Evolutionary conservation across 176 grass and related monocot genomes (phyloP), one percentile per base, ranked within the genome.

Genomic region (Aechmea fasciata): DNA sequence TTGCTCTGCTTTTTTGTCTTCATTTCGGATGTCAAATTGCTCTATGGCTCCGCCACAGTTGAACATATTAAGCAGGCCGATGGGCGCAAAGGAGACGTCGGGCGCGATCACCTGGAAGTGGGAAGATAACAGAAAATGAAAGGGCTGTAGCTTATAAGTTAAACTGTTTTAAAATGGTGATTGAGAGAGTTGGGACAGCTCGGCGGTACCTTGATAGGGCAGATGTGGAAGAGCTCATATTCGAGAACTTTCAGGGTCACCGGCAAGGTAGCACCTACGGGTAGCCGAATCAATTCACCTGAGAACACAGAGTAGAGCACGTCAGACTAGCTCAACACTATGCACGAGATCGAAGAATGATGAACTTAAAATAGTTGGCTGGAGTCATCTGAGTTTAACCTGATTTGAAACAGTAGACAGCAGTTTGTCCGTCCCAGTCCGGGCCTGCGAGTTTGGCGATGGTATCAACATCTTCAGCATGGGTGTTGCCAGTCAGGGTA

Each of bases 221-320:
- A 88, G n/a, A 90, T 47, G 65, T 91, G 79, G 79, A 91, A 90
- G 67, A 90, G 61, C 84, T 96, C 91, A 70, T 81, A 96, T 72
- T 96, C 76, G 1, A 90, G 84, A 64, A 81, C 68, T 67, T 82
- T 84, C 51, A 90, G 84, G 64, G 91, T 90, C 48, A 96, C 84
- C 29, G 91, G 81, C 17, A 96, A 62, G 9, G 81, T 72, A 8
- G 79, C 79, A 19, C 73, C 87, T 1, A 65, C 78, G 0, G 87
- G 87, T 26, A 90, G 79, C 57, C 87, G 73, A 67, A 96, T 76
- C 9, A 96, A 57, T 80, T 90, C 84, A 4, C 87, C 24, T 14
- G 80, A 10, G 25, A 2, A 26, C 2, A 1, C 25, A 26, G 25
- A 26, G 25, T 26, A 26, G 25, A 26, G 25, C 25, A 26, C 2